Base-by-base conservation (phyloP, 2,329 filamentous ascomycete species). In the Emergomyces orientalis region DNA sequence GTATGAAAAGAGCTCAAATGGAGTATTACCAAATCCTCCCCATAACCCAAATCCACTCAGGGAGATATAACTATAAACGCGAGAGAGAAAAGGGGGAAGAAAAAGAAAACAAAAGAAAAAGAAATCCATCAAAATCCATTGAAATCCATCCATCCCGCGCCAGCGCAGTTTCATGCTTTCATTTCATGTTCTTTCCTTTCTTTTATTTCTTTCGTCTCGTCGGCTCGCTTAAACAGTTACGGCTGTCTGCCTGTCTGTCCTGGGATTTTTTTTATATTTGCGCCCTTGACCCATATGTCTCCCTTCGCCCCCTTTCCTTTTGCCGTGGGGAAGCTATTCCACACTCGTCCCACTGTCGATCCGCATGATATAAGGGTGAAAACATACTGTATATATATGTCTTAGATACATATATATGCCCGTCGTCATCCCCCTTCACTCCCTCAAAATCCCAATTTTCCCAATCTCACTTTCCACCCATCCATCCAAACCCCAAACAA, bases 111-210 rank as follows among this genome's bases (percentile, higher is more conserved):
- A 52, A 59, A 30, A 54, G 22, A 60, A 45, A 27, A 51, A 62
- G 56, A 63, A 62, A 49, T 54, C 51, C 32, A 62, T 51, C 39
- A 49, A 66, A 62, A 67, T 58, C 59, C 34, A 25, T 19, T 9
- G 32, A 54, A 49, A 63, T 58, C 59, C 62, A 63, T 62, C 47
- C 52, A 61, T 59, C 61, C 61, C 61, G 64, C 37, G 64, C 54
- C 62, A 62, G 60, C 54, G 34, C 43, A 51, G 32, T 61, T 43
- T 30, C 34, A 54, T 25, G 14, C 34, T 34, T 32, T 30, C 25
- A 22, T 34, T 22, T 32, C 52, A 9, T 55, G 19, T 19, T 34
- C 17, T n/a, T 27, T 22, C 3, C 27, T 58, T 58, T 30, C 55
- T 8, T 34, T 37, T 13, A 14, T 8, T 11, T 22, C 8, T 47